A percentile compares a stretch with the other conserved stretches of the same genome.
phyloP scores from a whole-genome alignment of 1,139 yeast species.

The Entelexis paramagnoliae region DNA sequence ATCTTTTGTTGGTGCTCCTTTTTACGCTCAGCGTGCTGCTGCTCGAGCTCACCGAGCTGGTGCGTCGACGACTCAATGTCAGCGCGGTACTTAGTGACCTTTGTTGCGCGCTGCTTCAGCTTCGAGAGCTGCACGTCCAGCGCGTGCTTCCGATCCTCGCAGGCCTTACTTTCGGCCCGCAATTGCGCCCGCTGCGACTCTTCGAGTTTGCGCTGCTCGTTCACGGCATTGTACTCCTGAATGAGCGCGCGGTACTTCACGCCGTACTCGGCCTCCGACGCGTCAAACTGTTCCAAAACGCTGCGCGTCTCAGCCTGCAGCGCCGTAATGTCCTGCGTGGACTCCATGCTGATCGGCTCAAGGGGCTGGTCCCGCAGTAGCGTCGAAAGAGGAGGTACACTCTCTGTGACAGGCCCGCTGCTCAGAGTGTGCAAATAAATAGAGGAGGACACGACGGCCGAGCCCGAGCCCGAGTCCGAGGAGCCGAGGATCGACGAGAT shows the following conservation, averaged over 20 bases:
- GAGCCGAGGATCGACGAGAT: background rate
- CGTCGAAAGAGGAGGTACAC: background rate
- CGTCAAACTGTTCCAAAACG: conserved; percentile 35
- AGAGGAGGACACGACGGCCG: background rate
- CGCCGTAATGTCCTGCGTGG: conserved; percentile 15
- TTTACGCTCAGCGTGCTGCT: background rate
- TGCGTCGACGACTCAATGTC: conserved; percentile 3
- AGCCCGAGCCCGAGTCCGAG: background rate
- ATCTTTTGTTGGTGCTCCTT: conserved; percentile 14
- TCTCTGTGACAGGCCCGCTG: conserved; percentile 1
- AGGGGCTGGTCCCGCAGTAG: background rate
- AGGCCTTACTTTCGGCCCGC: conserved; percentile 40
- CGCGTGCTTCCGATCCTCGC: conserved; percentile 38
- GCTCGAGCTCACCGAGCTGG: conserved; percentile 6
- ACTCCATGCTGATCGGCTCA: background rate
- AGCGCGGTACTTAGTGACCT: conserved; percentile 21
- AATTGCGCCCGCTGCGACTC: conserved; percentile 42
- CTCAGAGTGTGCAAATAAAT: conserved; percentile 10
- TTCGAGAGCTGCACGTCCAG: conserved; percentile 33
- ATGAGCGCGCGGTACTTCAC: conserved; percentile 36
- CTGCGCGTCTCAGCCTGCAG: conserved; percentile 43
- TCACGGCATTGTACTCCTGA: conserved; percentile 37
- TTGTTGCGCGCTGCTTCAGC: conserved; percentile 19
- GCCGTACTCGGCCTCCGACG: conserved; percentile 36
- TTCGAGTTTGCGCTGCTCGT: conserved; percentile 40